Base-by-base conservation (phyloP, 306 rosid species). In the Arachis stenosperma region DNA sequence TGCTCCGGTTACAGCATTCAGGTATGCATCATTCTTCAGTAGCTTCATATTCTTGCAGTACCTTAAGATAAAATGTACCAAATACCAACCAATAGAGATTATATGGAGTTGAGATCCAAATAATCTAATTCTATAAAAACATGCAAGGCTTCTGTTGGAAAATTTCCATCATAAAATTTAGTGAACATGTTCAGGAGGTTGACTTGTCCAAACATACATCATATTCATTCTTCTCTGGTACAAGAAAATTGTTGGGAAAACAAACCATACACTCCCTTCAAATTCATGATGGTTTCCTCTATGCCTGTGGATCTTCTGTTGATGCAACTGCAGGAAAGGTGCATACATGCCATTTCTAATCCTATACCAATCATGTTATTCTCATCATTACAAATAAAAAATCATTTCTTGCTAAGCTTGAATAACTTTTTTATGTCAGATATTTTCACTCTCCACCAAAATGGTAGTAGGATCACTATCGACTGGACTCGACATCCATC, bases 301-400 rank as follows among this genome's bases (percentile, higher is more conserved):
- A 81, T 42, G 94, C 96, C 0, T 81, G 91, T 29, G 96, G 96
- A 61, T 89, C 98, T 17, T 87, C 88, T 2, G 91, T 84, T 9
- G 96, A 93, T 81, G 83, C 83, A 50, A 82, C 84, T 0, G 96
- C 97, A 0, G 96, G 91, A 65, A 91, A 87, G 96, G 97, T 91
- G 86, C 64, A 68, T 14, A 87, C 64, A 68, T 14, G 22, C 62
- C 59, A 42, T 14, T 36, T 68, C 61, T 41, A 65, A 64, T 47
- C 50, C 51, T 46, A 47, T n/a, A 5, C 55, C 37, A 75, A 65
- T 40, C 6, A 65, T 40, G 8, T 71, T 66, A 6, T 37, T 12
- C 15, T 60, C 56, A 62, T n/a, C 37, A 33, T 33, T 33, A 33
- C 37, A 33, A 33, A 33, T 2, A 33, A 12, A 2, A 39, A 3